Conservation (phyloP, 2,329 filamentous ascomycete genomes). For the Rutstroemia sydowiana region DNA sequence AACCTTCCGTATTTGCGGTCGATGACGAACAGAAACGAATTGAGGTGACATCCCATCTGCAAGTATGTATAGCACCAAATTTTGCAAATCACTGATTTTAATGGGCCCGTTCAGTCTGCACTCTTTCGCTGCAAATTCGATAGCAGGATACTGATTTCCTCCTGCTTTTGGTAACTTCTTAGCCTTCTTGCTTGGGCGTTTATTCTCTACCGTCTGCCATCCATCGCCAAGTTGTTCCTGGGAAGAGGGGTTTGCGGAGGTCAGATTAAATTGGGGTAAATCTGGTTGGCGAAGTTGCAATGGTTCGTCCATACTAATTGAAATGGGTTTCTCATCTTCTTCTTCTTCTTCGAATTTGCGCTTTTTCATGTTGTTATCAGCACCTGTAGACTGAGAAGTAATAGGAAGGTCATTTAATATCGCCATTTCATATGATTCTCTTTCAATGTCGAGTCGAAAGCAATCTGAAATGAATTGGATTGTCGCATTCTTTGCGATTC, state of each 20-base stretch:
- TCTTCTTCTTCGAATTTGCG: slow-evolving; percentile 25
- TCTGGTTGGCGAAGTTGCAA: slow-evolving; percentile 24
- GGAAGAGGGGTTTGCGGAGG: slow-evolving; percentile 18
- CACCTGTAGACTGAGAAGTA: slow-evolving; percentile 29
- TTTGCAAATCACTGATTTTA: slow-evolving; percentile 55
- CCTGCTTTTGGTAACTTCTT: slow-evolving; percentile 54
- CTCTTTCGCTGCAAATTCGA: slow-evolving; percentile 45
- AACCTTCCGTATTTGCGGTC: slow-evolving; percentile 64
- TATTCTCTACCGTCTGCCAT: slow-evolving; percentile 46
- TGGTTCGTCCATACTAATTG: slow-evolving; percentile 18
- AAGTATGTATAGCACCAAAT: slow-evolving; percentile 58
- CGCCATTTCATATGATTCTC: not conserved
- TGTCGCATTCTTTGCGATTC: not conserved
- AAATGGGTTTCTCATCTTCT: not conserved
- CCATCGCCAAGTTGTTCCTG: slow-evolving; percentile 26
- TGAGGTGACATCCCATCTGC: slow-evolving; percentile 58
- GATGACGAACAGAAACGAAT: slow-evolving; percentile 56
- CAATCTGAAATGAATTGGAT: not conserved
- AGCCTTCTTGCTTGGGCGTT: slow-evolving; percentile 46
- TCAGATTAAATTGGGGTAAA: slow-evolving; percentile 30
- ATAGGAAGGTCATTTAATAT: not conserved
- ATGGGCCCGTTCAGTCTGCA: slow-evolving; percentile 55
- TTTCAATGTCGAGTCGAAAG: not conserved
- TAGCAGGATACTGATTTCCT: slow-evolving; percentile 51
- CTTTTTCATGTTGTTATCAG: slow-evolving; percentile 21